Percentiles rank a stretch among this genome's conserved stretches.
These are phyloP conservation scores for Rosa chinensis DNA, from an alignment of 306 rosid species.

Conservation along the genomic window DNA sequence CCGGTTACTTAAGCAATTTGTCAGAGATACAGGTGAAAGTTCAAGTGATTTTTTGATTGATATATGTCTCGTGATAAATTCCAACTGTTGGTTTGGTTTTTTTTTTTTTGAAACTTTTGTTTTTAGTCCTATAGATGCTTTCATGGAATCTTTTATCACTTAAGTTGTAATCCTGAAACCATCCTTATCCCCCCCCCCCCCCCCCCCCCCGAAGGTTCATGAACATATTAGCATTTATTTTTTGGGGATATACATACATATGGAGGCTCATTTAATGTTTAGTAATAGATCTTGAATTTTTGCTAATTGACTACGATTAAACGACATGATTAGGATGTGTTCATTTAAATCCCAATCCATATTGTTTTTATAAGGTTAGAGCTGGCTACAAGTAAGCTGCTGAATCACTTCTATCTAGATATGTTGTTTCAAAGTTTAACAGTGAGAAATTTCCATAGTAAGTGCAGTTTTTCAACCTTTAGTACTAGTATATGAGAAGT, in stretches of 20 bases:
- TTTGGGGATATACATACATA: neutral
- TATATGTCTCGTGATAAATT: neutral
- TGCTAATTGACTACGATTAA: neutral
- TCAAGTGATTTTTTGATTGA: conserved; percentile 1
- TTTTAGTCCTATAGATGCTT: neutral
- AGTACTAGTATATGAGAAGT: conserved; percentile 18
- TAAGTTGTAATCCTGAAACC: neutral
- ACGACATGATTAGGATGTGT: neutral
- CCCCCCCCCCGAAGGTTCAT: neutral
- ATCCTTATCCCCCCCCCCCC: neutral
- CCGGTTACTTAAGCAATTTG: conserved; percentile 62
- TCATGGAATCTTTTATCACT: neutral
- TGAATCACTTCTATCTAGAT: neutral
- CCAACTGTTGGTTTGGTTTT: conserved; percentile 1
- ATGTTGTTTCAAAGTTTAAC: neutral
- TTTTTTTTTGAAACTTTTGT: neutral
- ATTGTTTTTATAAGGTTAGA: neutral
- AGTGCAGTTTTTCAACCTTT: neutral
- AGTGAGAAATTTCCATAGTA: neutral
- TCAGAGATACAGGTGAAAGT: conserved; percentile 62
- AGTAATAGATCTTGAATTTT: neutral
- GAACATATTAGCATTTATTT: neutral
- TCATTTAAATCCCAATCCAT: neutral
- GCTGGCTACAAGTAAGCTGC: neutral
- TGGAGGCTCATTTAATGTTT: neutral